Base-by-base conservation (phyloP, 345 rosid species). In the Streptanthus diversifolius region DNA sequence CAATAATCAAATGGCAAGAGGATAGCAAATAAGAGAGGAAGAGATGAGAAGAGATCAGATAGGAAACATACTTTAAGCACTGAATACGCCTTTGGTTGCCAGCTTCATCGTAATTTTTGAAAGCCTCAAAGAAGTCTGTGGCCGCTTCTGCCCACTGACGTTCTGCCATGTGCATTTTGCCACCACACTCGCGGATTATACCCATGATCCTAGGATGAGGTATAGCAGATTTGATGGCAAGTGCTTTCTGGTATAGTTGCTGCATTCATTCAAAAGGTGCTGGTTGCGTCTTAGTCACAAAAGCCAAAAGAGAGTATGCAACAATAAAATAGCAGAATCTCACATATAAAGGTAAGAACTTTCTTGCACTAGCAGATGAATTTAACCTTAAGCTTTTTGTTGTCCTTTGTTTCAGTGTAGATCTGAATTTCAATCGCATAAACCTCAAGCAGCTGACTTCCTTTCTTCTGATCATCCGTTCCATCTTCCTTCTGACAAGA, bases 141-240 rank as follows among this genome's bases (percentile, higher is more conserved):
- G 98, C 98, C 0, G 98, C 99, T 40, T 95, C 99, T 56, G 87
- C 92, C 99, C 99, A 95, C 65, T 88, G 97, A 73, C 97, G 98
- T 82, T 95, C 98, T 29, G 98, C 96, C 99, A 90, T 95, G 82
- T 92, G 98, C 99, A 95, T 95, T 83, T 95, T 95, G 4, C 99
- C 99, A 65, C 99, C 99, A 82, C 99, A 95, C 77, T 95, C 99
- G 29, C 97, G 88, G 68, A 95, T 92, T 81, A 95, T 92, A 37
- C 99, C 99, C 98, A 95, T 92, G 73, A 95, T 95, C 82, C 99
- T 87, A 58, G 99, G 99, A 87, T 95, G 99, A 14, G 99, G 99
- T 83, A 95, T 95, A 30, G 99, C 99, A 30, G 99, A 95, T 80
- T 95, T 95, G 70, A 95, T 92, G 32, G 99, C 91, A 81, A 95